Base-by-base conservation (phyloP, 768 basidiomycete species). In the Cyclocybe cylindracea region DNA sequence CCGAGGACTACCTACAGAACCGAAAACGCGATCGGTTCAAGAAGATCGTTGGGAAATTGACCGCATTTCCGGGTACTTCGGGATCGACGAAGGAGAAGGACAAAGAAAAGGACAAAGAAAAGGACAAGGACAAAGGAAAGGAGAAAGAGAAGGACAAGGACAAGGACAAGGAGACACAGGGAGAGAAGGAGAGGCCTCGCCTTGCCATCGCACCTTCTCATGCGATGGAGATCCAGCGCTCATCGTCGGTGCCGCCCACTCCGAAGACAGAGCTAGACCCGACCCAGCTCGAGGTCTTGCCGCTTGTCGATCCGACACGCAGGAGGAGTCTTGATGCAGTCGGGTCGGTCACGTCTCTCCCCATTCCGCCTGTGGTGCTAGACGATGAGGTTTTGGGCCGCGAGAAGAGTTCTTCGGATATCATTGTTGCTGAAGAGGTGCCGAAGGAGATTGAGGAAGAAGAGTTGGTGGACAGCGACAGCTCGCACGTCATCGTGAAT, bases 1-100 rank as follows among this genome's bases (percentile, higher is more conserved):
- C 86, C 1, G 90, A 94, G 55, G 88, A 92, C 58, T 89, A 89
- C 53, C 46, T 56, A 32, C 82, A 80, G 49, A 80, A 83, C 50
- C 78, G 87, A 46, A 96, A 86, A 68, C 83, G 91, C 35, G 89
- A 94, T 67, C 80, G 79, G 42, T 70, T 96, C 54, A 87, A 83
- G 67, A 84, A 82, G 44, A 71, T 94, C 42, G 90, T 89, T 13
- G 85, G 83, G 60, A 80, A 78, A 58, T 71, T 90, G 49, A 74
- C 77, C 24, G 68, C 69, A 7, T 74, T 78, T 52, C 72, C 69
- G 7, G 57, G 57, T 7, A 11, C 62, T 35, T 8, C 57, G 10
- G 14, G 47, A 53, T 51, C 40, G 16, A 53, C 44, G 11, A 42
- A 32, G 29, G 34, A 39, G 18, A 48, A 42, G 19, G 40, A 31